Evolutionary conservation across 176 grass and related monocot genomes (phyloP).

Genomic region (Avena eriantha): DNA sequence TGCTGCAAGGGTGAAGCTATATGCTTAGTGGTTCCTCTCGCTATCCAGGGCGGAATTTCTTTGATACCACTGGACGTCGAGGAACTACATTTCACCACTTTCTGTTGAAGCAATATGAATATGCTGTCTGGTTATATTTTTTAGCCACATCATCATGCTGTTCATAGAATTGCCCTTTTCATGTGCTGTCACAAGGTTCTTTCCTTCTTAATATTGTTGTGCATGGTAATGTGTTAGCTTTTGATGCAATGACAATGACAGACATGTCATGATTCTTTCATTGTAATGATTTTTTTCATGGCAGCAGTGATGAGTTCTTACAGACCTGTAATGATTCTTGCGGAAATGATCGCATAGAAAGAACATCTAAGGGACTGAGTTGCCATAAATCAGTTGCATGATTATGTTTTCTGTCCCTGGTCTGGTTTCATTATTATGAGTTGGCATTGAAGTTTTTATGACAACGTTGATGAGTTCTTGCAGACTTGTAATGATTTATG

Average conservation of each 20-base stretch:
- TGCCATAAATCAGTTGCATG: not conserved
- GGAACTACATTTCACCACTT: constrained; percentile 53
- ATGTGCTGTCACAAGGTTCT: not conserved
- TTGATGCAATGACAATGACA: not conserved
- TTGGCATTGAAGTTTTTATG: not conserved
- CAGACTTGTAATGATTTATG: constrained; percentile 95
- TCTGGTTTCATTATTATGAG: not conserved
- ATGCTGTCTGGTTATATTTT: not conserved
- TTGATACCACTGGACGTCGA: constrained; percentile 68
- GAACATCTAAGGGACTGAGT: constrained; percentile 56
- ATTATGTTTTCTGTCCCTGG: not conserved
- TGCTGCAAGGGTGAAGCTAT: constrained; percentile 57
- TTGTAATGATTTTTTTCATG: not conserved
- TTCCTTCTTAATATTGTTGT: not conserved
- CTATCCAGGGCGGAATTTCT: constrained; percentile 55
- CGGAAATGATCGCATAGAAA: constrained; percentile 72
- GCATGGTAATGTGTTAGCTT: not conserved
- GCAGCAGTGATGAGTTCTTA: constrained; percentile 60
- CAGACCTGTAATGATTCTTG: constrained; percentile 96
- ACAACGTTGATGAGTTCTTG: constrained; percentile 52
- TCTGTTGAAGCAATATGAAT: not conserved
- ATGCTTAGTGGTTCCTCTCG: constrained; percentile 57
- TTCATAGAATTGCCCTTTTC: not conserved
- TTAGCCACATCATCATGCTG: not conserved
- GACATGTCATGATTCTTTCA: too few species aligned